Percentiles rank a stretch among this genome's conserved stretches.
Conservation (phyloP, 2,329 filamentous ascomycete genomes). For the Furcasterigmium furcatum region DNA sequence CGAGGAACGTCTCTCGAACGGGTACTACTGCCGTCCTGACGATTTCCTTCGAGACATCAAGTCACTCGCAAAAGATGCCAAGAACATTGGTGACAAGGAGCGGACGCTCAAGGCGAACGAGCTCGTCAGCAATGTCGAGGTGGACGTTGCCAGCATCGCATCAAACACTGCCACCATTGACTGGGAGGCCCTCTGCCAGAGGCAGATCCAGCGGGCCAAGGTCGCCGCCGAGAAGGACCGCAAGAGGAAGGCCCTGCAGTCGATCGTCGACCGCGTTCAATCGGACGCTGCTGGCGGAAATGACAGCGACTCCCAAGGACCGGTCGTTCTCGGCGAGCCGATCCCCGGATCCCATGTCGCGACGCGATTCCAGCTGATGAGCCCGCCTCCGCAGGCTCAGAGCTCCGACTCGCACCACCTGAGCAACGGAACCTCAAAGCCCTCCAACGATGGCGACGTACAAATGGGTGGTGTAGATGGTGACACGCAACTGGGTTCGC, state of each 20-base stretch:
- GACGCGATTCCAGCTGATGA: conserved; percentile 51
- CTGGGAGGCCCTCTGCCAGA: conserved; percentile 77
- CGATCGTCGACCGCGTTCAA: conserved; percentile 43
- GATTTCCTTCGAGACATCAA: conserved; percentile 90
- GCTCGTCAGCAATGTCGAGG: conserved; percentile 87
- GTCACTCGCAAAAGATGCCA: conserved; percentile 79
- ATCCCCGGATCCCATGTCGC: conserved; percentile 54
- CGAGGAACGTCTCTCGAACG: conserved; percentile 94
- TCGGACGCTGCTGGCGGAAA: conserved; percentile 49
- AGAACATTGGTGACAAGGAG: conserved; percentile 77
- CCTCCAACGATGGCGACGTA: conserved; percentile 49
- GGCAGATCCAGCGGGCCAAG: conserved; percentile 64
- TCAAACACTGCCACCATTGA: conserved; percentile 64
- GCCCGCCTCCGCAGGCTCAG: conserved; percentile 36
- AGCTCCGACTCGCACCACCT: conserved; percentile 46
- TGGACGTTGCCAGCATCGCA: conserved; percentile 80
- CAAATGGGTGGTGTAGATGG: conserved; percentile 59
- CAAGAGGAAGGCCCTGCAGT: conserved; percentile 62
- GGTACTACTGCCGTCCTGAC: conserved; percentile 86
- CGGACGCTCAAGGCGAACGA: conserved; percentile 85
- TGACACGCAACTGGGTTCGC: conserved; percentile 41
- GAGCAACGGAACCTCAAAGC: conserved; percentile 55
- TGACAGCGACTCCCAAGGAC: conserved; percentile 51
- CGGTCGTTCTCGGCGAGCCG: conserved; percentile 61
- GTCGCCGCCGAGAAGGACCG: conserved; percentile 57